Evolutionary conservation across 768 basidiomycete species (phyloP).

Genomic region (Termitomyces eurrhizus): DNA sequence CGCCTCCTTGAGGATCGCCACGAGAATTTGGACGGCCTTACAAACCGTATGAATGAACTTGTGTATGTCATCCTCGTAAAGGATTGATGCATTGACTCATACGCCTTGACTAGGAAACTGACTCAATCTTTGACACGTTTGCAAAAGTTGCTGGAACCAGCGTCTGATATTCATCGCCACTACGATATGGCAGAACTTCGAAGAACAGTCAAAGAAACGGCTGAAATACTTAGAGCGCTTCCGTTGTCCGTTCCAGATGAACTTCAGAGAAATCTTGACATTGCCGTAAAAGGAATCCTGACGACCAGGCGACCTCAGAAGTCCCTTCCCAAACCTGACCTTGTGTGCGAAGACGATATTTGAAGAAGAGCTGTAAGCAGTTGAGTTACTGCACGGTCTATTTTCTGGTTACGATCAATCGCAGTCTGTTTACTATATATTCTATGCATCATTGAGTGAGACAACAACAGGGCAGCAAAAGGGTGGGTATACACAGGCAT

Average conservation of each 20-base stretch:
- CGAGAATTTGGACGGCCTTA: conserved; percentile 31
- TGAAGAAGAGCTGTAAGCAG: background rate
- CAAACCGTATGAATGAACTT: conserved; percentile 23
- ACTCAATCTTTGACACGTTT: conserved; percentile 3
- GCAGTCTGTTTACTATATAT: background rate
- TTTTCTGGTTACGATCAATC: background rate
- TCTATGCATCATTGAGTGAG: background rate
- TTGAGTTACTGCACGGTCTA: no score
- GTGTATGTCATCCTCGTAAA: conserved; percentile 26
- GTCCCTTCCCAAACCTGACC: conserved; percentile 14
- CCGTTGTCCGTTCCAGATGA: conserved; percentile 18
- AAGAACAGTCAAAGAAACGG: conserved; percentile 20
- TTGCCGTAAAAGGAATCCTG: conserved; percentile 32
- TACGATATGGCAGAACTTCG: conserved; percentile 24
- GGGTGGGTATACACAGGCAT: background rate
- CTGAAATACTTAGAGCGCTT: conserved; percentile 23
- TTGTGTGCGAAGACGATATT: conserved; percentile 11
- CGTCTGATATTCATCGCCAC: conserved; percentile 23
- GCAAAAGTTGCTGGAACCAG: conserved; percentile 26
- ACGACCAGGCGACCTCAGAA: conserved; percentile 11
- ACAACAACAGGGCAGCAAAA: background rate
- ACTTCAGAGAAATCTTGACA: conserved; percentile 20
- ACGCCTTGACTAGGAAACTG: conserved; percentile 4
- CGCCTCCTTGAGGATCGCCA: conserved; percentile 24
- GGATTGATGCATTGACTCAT: background rate